These are phyloP conservation scores for Trichoderma brevicompactum DNA, from an alignment of 2,329 filamentous ascomycete genomes.

Conservation along the genomic window DNA sequence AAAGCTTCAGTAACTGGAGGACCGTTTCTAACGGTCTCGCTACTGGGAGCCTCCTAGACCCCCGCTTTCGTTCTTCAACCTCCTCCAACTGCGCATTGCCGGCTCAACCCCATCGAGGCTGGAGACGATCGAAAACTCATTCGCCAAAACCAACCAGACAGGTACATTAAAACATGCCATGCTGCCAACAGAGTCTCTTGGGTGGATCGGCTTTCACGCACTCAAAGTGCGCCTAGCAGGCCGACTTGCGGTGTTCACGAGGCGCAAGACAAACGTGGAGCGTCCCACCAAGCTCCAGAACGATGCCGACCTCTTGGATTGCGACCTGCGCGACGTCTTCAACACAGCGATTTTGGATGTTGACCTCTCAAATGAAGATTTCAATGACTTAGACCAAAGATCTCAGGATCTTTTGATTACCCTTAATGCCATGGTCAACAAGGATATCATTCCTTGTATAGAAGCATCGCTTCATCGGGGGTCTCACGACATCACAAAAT, in stretches of 20 bases:
- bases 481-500: constrained; percentile 1
- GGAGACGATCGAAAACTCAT: not conserved
- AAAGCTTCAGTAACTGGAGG: not conserved
- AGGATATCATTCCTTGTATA: not conserved
- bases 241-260: constrained; percentile 1
- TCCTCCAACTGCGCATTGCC: not conserved
- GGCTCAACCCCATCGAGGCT: not conserved
- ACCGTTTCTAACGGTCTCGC: not conserved
- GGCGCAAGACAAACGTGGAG: not conserved
- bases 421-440: constrained; percentile 7
- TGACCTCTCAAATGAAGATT: not conserved
- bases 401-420: not conserved
- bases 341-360: constrained; percentile 3
- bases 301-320: constrained; percentile 17
- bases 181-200: constrained; percentile 19
- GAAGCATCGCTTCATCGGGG: no score
- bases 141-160: not conserved
- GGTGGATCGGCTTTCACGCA: constrained; percentile 22
- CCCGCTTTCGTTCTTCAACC: constrained; percentile 21
- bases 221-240: constrained; percentile 20
- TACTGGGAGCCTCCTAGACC: not conserved
- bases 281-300: constrained; percentile 13
- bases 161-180: not conserved
- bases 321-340: constrained; percentile 14
- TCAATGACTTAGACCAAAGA: not conserved